Evolutionary conservation across 495 filamentous ascomycete genomes (phyloP).

Genomic region (Penicillium alfredii): DNA sequence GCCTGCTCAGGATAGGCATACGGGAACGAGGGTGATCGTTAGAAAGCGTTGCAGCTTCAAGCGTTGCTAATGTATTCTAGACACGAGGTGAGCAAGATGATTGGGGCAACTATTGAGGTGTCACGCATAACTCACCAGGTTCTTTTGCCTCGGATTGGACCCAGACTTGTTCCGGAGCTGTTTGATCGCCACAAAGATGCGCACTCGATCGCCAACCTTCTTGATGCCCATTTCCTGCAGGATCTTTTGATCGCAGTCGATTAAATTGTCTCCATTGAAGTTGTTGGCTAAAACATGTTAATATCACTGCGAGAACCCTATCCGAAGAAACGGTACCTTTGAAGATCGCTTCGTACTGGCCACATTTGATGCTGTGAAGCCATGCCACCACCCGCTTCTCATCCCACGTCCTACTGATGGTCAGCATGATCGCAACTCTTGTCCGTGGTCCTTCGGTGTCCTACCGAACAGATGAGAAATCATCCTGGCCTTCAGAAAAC

Average conservation of each 20-base stretch:
- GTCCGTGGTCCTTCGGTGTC: slow-evolving; percentile 1
- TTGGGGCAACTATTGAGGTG: too few relatives aligned
- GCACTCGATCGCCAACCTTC: slow-evolving; percentile 95
- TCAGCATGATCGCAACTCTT: slow-evolving; percentile 14
- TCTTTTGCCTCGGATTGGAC: slow-evolving; percentile 76
- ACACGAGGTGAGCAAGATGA: slow-evolving; percentile 13
- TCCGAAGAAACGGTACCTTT: slow-evolving; percentile 49
- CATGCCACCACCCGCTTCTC: slow-evolving; percentile 88
- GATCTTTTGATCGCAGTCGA: slow-evolving; percentile 94
- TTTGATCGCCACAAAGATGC: slow-evolving; percentile 89
- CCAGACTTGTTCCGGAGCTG: slow-evolving; percentile 80
- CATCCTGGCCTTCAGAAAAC: slow-evolving; percentile 71
- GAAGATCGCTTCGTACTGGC: slow-evolving; percentile 89
- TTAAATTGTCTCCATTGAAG: slow-evolving; percentile 91
- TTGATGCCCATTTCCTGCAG: slow-evolving; percentile 98
- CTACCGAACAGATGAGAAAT: slow-evolving; percentile 56
- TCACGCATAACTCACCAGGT: slow-evolving; percentile 75
- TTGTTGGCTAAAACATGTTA: slow-evolving; percentile 64
- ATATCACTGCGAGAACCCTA: too few relatives aligned
- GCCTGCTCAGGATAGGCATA: slow-evolving; percentile 54
- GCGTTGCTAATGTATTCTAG: slow-evolving; percentile 40
- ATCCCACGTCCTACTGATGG: slow-evolving; percentile 63
- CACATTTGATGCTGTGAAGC: slow-evolving; percentile 82
- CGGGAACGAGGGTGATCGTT: slow-evolving; percentile 56
- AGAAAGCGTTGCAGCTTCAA: slow-evolving; percentile 48